Percentiles rank a stretch among this genome's conserved stretches.
Conservation (phyloP, 2,329 filamentous ascomycete genomes). For the Coniochaeta hoffmannii region DNA sequence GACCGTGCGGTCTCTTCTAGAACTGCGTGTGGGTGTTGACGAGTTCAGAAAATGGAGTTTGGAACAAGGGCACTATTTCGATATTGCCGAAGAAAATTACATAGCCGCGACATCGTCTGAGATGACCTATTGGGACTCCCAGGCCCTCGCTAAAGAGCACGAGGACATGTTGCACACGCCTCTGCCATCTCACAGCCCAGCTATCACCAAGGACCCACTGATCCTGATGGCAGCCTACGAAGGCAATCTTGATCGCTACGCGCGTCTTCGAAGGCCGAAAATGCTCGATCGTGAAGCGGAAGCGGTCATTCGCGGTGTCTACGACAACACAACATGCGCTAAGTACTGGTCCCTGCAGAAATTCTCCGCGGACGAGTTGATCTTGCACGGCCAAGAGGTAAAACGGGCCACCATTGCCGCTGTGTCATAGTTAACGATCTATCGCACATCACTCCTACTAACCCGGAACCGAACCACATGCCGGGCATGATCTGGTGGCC, state of each 20-base stretch:
- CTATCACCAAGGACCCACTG: constrained; percentile 26
- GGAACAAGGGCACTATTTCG: background rate
- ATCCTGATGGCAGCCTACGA: constrained; percentile 27
- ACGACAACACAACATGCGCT: constrained; percentile 9
- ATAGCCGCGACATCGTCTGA: constrained; percentile 6
- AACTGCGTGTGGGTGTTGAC: background rate
- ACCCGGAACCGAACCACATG: background rate
- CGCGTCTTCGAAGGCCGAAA: constrained; percentile 20
- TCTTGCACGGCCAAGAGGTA: background rate
- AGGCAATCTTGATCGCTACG: constrained; percentile 30
- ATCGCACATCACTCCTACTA: constrained; percentile 6
- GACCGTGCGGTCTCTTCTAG: constrained; percentile 13
- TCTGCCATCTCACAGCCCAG: constrained; percentile 26
- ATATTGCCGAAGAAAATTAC: constrained; percentile 17
- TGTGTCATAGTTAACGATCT: constrained; percentile 10
- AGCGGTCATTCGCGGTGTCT: constrained; percentile 6
- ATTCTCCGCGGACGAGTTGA: background rate
- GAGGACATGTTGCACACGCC: constrained; percentile 19
- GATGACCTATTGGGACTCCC: background rate
- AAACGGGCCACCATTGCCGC: constrained; percentile 3
- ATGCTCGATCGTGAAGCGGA: background rate
- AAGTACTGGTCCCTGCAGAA: constrained; percentile 8
- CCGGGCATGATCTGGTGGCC: constrained; percentile 11
- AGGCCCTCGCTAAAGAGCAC: constrained; percentile 3
- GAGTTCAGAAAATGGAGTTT: background rate